Evolutionary conservation across 345 rosid genomes (phyloP), one percentile per base, ranked within the genome.

Genomic region (Litchi chinensis): DNA sequence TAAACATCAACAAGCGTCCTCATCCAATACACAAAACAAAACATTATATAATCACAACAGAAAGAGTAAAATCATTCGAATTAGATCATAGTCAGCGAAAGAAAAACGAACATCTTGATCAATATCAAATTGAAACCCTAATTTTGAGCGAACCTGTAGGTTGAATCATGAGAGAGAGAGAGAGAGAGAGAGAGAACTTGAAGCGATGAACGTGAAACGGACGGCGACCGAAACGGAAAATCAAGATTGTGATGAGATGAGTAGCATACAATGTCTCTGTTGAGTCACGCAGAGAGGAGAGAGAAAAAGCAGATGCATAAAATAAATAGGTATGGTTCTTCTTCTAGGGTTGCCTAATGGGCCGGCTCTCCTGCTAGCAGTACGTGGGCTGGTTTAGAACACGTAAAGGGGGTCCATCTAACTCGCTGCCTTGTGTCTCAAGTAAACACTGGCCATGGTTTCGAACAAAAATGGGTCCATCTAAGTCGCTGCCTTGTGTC

Each of bases 291-390:
- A 64, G 70, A 26, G 28, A 46, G 24, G 9, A 41, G 40, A 22
- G 28, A 1, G 39, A 12, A 9, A 21, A 9, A 41, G 12, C 10
- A 24, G 10, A 50, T 10, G 63, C 44, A 41, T n/a, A 40, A 57
- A 11, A 26, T 32, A 32, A 32, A 32, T 46, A 28, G 6, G 26
- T 28, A 64, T 5, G 60, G n/a, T 18, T 19, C 24, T 26, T 43
- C 70, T 44, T 26, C 26, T 75, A 75, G 70, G 70, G 70, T 75
- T 75, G 76, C 3, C 32, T n/a, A 6, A 68, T n/a, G 52, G 71
- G 26, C 71, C 52, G 28, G 70, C 13, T 66, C 59, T 6, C 10
- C 46, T 32, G 18, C 70, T 21, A 18, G 57, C 57, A 15, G 57
- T 52, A 52, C 4, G 37, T 59, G 28, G 64, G 64, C 64, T 59